Percentiles rank a stretch among this genome's conserved stretches.
Evolutionary conservation across 345 rosid species (phyloP).

Genomic region (Diplotaxis tenuifolia): DNA sequence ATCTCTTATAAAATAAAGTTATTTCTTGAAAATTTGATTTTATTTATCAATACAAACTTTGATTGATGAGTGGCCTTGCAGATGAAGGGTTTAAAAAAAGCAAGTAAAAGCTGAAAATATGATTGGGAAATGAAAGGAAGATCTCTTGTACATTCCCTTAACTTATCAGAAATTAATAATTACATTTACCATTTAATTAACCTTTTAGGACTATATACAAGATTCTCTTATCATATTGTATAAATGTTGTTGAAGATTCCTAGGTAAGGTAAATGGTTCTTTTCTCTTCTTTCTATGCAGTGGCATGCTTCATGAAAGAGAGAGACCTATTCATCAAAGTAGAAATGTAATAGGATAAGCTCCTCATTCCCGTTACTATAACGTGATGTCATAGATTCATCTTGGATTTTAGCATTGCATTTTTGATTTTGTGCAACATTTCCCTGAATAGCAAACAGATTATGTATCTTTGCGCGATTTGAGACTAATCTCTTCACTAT

Average conservation of each 20-base stretch:
- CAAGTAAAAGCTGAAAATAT: constrained; percentile 23
- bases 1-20: background rate
- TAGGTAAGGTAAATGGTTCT: constrained; percentile 28
- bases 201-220: background rate
- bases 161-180: background rate
- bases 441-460: background rate
- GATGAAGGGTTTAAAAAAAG: background rate
- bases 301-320: constrained; percentile 31
- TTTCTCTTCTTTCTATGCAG: constrained; percentile 31
- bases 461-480: constrained; percentile 10
- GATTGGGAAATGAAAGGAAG: constrained; percentile 18
- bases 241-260: constrained; percentile 27
- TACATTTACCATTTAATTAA: background rate
- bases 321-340: constrained; percentile 16
- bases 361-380: background rate
- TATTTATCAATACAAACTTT: background rate
- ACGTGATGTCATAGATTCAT: background rate
- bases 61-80: background rate
- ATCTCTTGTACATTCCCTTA: background rate
- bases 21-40: background rate
- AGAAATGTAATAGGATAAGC: constrained; percentile 10
- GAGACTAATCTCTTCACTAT: background rate
- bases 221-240: constrained; percentile 13
- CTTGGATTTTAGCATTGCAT: constrained; percentile 4
- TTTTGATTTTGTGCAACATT: constrained; percentile 1